These are phyloP conservation scores for Ophiostoma ips DNA, from an alignment of 2,329 filamentous ascomycete genomes.

Conservation along the genomic window DNA sequence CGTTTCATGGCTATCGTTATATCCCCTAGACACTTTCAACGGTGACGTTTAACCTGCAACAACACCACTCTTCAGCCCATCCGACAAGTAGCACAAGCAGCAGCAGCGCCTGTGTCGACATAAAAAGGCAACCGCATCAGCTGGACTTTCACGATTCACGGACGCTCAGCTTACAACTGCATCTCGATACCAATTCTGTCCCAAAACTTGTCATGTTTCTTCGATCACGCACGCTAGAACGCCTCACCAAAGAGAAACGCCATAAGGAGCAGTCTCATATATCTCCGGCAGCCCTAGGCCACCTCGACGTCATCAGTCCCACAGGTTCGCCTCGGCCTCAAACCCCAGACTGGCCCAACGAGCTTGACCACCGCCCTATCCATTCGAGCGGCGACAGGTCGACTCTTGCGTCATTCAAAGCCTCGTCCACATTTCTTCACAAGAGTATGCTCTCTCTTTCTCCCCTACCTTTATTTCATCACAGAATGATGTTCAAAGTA, in stretches of 20 bases:
- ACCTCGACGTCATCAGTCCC: constrained; percentile 23
- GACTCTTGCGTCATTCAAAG: constrained; percentile 9
- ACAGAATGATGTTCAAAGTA: no score
- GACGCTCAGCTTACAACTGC: neutral
- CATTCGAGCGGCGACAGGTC: constrained; percentile 17
- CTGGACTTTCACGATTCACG: neutral
- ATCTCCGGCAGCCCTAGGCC: constrained; percentile 19
- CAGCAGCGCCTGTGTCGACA: constrained; percentile 1
- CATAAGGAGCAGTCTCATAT: constrained; percentile 22
- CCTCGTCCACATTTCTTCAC: constrained; percentile 17
- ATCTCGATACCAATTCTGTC: neutral
- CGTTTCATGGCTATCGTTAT: neutral
- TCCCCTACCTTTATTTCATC: no score
- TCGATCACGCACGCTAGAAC: constrained; percentile 27
- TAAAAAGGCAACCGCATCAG: neutral
- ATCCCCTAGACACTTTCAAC: constrained; percentile 9
- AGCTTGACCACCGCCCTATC: constrained; percentile 14
- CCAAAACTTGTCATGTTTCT: constrained; percentile 27
- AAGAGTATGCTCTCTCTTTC: constrained; percentile 18
- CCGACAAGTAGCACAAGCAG: constrained; percentile 2
- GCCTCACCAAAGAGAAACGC: constrained; percentile 25
- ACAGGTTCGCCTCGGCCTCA: neutral
- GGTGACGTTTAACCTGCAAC: constrained; percentile 4
- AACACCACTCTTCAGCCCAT: constrained; percentile 1
- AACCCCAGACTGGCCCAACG: constrained; percentile 15